A percentile compares a stretch with the other conserved stretches of the same genome.
phyloP scores from a whole-genome alignment of 495 filamentous ascomycete genomes.

The Alectoria sarmentosa region DNA sequence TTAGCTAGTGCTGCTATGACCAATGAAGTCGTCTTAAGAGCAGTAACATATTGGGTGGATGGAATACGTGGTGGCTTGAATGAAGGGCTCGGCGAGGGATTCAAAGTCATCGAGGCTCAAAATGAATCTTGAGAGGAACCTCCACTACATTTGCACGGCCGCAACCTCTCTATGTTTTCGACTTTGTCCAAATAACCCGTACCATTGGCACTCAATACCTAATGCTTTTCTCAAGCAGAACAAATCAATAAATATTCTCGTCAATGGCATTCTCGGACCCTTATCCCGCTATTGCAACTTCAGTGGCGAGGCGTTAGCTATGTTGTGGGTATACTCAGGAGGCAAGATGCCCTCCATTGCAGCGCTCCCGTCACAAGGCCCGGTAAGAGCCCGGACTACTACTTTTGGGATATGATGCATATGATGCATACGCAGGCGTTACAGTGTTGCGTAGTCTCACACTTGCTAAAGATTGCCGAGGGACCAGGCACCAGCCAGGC shows the following conservation, averaged over 20 bases:
- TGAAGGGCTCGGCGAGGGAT: slow-evolving; percentile 17
- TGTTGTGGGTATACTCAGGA: not conserved
- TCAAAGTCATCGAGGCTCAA: slow-evolving; percentile 16
- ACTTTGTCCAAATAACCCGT: not conserved
- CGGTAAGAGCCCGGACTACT: not conserved
- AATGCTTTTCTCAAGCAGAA: not conserved
- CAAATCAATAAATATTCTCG: not conserved
- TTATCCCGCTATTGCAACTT: not conserved
- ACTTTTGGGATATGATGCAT: not conserved
- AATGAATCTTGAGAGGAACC: not conserved
- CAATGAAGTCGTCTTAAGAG: slow-evolving; percentile 8
- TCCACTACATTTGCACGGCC: not conserved
- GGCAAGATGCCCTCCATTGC: not conserved
- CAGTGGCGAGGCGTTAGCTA: not conserved
- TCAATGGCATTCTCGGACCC: not conserved
- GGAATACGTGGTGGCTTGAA: slow-evolving; percentile 19
- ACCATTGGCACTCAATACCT: not conserved
- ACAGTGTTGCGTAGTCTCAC: no score
- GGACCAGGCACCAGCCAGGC: not conserved
- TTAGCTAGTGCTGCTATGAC: slow-evolving; percentile 28
- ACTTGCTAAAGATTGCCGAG: no score
- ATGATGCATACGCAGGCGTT: no score
- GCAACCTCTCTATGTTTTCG: not conserved
- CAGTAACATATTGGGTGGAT: slow-evolving; percentile 19
- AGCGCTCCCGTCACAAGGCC: not conserved